A percentile compares a stretch with the other conserved stretches of the same genome.
Evolutionary conservation across 176 grass and related monocot genomes (phyloP).

Genomic region (Musa troglodytarum): DNA sequence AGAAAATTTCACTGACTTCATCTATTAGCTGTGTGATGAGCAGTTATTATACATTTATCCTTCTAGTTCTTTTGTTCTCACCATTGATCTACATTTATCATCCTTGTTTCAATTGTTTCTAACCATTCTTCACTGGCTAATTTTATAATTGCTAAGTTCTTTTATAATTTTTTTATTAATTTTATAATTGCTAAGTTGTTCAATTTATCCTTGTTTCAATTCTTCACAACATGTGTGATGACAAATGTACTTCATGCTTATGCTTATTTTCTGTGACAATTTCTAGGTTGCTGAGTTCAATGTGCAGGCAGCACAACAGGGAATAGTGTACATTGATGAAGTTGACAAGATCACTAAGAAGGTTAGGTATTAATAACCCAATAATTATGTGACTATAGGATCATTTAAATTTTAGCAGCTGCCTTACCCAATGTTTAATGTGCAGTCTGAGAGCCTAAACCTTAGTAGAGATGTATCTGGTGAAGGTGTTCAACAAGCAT

Average conservation of each 20-base stretch:
- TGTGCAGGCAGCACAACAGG: slow-evolving; percentile 98
- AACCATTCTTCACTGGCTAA: not conserved
- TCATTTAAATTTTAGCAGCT: slow-evolving; percentile 10
- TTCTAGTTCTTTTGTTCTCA: not conserved
- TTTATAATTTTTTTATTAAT: not conserved
- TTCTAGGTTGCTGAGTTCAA: slow-evolving; percentile 95
- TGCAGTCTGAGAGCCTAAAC: slow-evolving; percentile 93
- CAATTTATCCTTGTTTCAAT: not conserved
- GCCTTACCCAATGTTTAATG: slow-evolving; percentile 14
- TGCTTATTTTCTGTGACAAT: slow-evolving; percentile 7
- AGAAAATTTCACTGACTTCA: not conserved
- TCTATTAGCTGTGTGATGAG: not conserved
- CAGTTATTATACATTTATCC: not conserved
- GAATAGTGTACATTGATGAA: slow-evolving; percentile 99
- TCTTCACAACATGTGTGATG: not conserved
- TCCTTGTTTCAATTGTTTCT: not conserved
- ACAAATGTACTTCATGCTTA: not conserved
- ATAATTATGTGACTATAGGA: slow-evolving; percentile 11
- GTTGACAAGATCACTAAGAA: slow-evolving; percentile 99
- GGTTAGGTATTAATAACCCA: slow-evolving; percentile 22
- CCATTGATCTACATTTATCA: not conserved
- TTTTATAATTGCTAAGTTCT: not conserved
- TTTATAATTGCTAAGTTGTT: not conserved
- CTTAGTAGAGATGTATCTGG: slow-evolving; percentile 99
- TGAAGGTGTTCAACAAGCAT: slow-evolving; percentile 96